Conservation (phyloP, 768 basidiomycete genomes). For the Hirschioporus abietinus region DNA sequence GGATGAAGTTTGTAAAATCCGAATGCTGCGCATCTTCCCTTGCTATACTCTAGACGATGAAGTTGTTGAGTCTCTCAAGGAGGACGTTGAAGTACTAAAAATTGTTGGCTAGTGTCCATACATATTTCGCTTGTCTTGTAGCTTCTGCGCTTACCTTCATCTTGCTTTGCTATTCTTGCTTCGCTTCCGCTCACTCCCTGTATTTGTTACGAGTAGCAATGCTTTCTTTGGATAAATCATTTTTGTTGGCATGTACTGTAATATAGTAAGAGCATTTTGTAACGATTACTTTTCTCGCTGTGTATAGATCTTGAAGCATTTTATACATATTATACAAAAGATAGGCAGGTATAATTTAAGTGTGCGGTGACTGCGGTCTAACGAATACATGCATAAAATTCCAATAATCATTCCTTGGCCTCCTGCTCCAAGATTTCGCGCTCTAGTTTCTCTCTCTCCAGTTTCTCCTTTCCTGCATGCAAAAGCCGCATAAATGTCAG, state of each 20-base stretch:
- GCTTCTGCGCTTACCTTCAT: neutral
- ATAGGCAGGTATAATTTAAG: neutral
- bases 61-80: constrained; percentile 18
- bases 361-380: neutral
- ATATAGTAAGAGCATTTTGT: neutral
- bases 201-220: neutral
- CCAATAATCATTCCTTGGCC: constrained; percentile 29
- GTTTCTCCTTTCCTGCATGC: constrained; percentile 70
- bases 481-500: constrained; percentile 75
- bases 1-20: constrained; percentile 18
- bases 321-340: neutral
- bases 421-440: constrained; percentile 72
- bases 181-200: neutral
- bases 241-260: neutral
- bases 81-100: constrained; percentile 13
- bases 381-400: neutral
- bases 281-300: neutral
- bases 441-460: constrained; percentile 41
- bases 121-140: neutral
- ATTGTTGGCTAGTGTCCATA: constrained; percentile 14
- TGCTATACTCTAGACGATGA: constrained; percentile 22
- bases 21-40: constrained; percentile 21
- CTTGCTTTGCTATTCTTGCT: neutral
- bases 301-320: neutral
- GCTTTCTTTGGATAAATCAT: neutral